Conservation (phyloP, 345 rosid species). For the Aurinia saxatilis region DNA sequence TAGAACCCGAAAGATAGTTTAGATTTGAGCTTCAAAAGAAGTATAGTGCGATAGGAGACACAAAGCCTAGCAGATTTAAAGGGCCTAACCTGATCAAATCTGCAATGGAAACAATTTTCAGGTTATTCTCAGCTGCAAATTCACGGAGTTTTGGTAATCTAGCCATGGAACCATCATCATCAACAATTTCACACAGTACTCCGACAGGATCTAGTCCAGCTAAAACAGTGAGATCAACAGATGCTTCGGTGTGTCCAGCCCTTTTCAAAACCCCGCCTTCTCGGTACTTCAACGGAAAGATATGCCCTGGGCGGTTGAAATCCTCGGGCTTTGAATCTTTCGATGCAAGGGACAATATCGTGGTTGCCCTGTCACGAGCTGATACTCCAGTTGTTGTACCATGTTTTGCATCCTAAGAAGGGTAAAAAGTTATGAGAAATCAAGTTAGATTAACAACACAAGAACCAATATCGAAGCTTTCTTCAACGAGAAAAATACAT, state of each 20-base stretch:
- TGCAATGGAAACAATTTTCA: constrained; percentile 66
- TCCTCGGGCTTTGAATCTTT: constrained; percentile 74
- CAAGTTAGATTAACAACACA: background rate
- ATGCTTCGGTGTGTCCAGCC: constrained; percentile 95
- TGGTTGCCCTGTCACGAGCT: constrained; percentile 77
- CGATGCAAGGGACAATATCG: constrained; percentile 69
- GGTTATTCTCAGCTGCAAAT: constrained; percentile 53
- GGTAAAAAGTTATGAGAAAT: background rate
- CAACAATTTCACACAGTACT: constrained; percentile 75
- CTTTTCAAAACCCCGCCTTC: constrained; percentile 90
- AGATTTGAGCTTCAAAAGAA: background rate
- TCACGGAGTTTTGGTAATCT: constrained; percentile 67
- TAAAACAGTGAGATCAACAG: constrained; percentile 75
- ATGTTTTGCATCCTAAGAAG: constrained; percentile 72
- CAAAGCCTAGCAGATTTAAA: background rate
- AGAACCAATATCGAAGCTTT: background rate
- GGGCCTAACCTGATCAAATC: constrained; percentile 63
- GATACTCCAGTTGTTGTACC: constrained; percentile 95
- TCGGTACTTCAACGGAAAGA: constrained; percentile 72
- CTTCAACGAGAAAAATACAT: constrained; percentile 20
- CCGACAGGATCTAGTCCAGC: constrained; percentile 81
- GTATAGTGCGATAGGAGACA: background rate
- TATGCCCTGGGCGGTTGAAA: constrained; percentile 86
- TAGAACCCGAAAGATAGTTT: background rate
- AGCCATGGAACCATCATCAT: constrained; percentile 94